Evolutionary conservation across 768 basidiomycete species (phyloP), one percentile per base, ranked within the genome.

Genomic region (Boletus tylopilopsis): DNA sequence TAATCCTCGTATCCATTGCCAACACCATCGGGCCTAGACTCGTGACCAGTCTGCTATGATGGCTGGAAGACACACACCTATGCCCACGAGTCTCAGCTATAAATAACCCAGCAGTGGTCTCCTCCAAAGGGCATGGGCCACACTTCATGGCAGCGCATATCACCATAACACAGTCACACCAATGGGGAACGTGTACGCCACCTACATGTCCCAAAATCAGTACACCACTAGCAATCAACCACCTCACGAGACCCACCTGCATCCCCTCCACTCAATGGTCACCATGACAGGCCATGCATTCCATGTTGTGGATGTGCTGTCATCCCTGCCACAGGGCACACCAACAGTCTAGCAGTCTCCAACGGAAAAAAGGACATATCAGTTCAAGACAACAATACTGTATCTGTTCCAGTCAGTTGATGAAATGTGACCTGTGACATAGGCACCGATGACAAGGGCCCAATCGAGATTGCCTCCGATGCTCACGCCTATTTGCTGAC

Each of bases 121-220:
- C n/a, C n/a, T n/a, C n/a, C n/a, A n/a, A n/a, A n/a, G n/a, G n/a
- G n/a, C n/a, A n/a, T n/a, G n/a, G n/a, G 27, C n/a, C n/a, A n/a
- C 3, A 13, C 47, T 33, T 62, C 47, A 55, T 23, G 53, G 43
- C 12, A 11, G 1, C 21, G 67, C 74, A 55, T 75, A 78, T 77
- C 76, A 79, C 76, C 73, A 76, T 37, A 78, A 62, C 39, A 77
- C 78, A 40, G 76, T 77, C 23, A 89, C 81, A 23, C 87, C 87
- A 13, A 88, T 84, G 2, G 87, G 86, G 72, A 90, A 90, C 3
- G 84, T 86, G 63, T 86, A 85, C 2, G 72, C 77, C 4, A 85
- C 87, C 80, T 78, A 44, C 29, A 13, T 7, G 5, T 30, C 25
- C 41, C 19, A 3, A 11, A 24, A 33, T 56, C 27, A 59, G 36